Conservation (phyloP, 768 basidiomycete genomes). For the Cyclocybe aegerita region DNA sequence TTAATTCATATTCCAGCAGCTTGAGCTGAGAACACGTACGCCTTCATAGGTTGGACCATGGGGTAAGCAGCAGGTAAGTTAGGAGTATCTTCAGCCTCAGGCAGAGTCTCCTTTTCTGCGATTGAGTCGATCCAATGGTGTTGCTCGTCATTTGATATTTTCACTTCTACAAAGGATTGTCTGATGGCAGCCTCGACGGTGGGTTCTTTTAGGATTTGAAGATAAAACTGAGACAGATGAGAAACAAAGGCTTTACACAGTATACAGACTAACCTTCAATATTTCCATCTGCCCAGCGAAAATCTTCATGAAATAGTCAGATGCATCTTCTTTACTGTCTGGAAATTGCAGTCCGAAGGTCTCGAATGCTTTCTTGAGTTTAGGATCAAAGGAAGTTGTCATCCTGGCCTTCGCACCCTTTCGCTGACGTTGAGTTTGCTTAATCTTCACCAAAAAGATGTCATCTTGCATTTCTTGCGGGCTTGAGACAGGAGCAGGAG, state of each 20-base stretch:
- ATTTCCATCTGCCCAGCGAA: background rate
- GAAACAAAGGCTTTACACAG: background rate
- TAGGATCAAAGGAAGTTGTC: background rate
- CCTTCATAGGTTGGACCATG: slow-evolving; percentile 55
- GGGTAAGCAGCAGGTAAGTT: slow-evolving; percentile 26
- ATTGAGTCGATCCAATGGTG: background rate
- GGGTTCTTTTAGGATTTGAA: slow-evolving; percentile 11
- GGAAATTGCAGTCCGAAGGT: slow-evolving; percentile 1
- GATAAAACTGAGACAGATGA: slow-evolving; percentile 4
- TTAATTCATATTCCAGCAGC: background rate
- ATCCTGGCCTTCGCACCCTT: slow-evolving; percentile 3
- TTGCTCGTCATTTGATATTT: background rate
- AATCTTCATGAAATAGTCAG: background rate
- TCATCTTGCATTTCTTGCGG: background rate
- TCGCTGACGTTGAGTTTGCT: slow-evolving; percentile 5
- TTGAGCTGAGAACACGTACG: slow-evolving; percentile 24
- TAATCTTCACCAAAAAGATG: background rate
- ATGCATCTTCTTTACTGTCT: background rate
- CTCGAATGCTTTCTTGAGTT: slow-evolving; percentile 5
- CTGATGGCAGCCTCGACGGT: slow-evolving; percentile 7
- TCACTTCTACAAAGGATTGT: background rate
- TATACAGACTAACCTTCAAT: background rate
- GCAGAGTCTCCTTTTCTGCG: background rate
- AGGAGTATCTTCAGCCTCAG: background rate
- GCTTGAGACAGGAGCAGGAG: background rate